Evolutionary conservation across 768 basidiomycete species (phyloP).

Genomic region (Kockovaella imperatae): DNA sequence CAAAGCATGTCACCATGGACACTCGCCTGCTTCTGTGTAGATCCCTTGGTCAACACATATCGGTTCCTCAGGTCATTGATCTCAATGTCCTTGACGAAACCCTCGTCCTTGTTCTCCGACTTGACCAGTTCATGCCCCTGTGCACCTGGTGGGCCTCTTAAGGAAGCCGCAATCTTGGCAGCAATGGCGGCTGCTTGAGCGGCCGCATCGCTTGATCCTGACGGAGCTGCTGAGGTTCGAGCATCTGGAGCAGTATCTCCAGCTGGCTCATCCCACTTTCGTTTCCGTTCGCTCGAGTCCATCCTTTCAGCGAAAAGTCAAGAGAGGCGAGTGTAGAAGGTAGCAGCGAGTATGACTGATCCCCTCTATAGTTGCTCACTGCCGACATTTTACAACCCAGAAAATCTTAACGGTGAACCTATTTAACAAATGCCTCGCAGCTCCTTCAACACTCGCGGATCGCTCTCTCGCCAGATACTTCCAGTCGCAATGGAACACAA

Average conservation of each 20-base stretch:
- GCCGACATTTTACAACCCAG: too few species aligned
- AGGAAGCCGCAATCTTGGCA: slow-evolving; percentile 74
- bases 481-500: too few species aligned
- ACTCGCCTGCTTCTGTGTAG: slow-evolving; percentile 81
- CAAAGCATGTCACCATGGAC: neutral
- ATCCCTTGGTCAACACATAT: slow-evolving; percentile 85
- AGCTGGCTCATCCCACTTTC: slow-evolving; percentile 69
- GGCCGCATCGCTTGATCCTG: slow-evolving; percentile 21
- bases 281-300: slow-evolving; percentile 52
- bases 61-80: slow-evolving; percentile 94
- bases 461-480: too few species aligned
- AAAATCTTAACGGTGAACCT: too few species aligned
- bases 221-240: slow-evolving; percentile 48
- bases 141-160: slow-evolving; percentile 30
- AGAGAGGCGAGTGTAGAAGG: too few species aligned
- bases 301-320: too few species aligned
- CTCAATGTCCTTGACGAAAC: slow-evolving; percentile 82
- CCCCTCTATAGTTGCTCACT: too few species aligned
- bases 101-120: slow-evolving; percentile 60
- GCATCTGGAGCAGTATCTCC: slow-evolving; percentile 46
- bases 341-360: too few species aligned
- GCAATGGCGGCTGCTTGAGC: slow-evolving; percentile 75
- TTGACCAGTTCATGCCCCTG: slow-evolving; percentile 47
- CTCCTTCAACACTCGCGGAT: too few species aligned
- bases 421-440: too few species aligned